A percentile compares a stretch with the other conserved stretches of the same genome.
These are phyloP conservation scores for Conoideocrella luteorostrata DNA, from an alignment of 2,329 filamentous ascomycete species.

Conservation along the genomic window DNA sequence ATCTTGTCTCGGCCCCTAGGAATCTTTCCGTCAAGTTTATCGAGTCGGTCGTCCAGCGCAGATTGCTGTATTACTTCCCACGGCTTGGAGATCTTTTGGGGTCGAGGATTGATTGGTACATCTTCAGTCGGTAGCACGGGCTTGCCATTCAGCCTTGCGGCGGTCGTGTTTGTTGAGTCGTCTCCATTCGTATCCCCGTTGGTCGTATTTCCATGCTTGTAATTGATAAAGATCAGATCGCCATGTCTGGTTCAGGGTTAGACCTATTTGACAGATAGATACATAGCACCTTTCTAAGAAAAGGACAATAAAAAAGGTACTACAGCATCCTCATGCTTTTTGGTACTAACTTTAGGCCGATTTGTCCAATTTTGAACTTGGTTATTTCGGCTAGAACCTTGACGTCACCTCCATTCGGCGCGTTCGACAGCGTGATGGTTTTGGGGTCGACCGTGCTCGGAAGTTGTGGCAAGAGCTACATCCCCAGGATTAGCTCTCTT, in stretches of 20 bases:
- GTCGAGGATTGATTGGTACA: slow-evolving; percentile 63
- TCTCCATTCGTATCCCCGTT: slow-evolving; percentile 29
- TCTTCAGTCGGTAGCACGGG: slow-evolving; percentile 65
- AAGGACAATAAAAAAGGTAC: too few species aligned
- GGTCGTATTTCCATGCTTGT: slow-evolving; percentile 50
- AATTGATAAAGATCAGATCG: slow-evolving; percentile 83
- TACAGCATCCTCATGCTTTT: too few species aligned
- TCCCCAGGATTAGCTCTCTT: too few species aligned
- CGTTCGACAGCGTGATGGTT: slow-evolving; percentile 56
- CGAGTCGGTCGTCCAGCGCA: slow-evolving; percentile 75
- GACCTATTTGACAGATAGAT: too few species aligned
- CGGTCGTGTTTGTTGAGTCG: slow-evolving; percentile 34
- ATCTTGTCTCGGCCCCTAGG: slow-evolving; percentile 72
- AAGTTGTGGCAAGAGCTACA: slow-evolving; percentile 50
- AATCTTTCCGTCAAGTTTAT: slow-evolving; percentile 88
- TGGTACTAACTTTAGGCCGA: slow-evolving; percentile 48
- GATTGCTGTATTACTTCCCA: slow-evolving; percentile 93
- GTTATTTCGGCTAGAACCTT: slow-evolving; percentile 54
- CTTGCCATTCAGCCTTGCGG: slow-evolving; percentile 72
- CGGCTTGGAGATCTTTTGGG: slow-evolving; percentile 37
- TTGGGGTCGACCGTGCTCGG: slow-evolving; percentile 55
- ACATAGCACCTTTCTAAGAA: too few species aligned
- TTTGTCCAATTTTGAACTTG: slow-evolving; percentile 48
- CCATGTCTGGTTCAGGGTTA: slow-evolving; percentile 59
- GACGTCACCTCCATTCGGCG: slow-evolving; percentile 50